phyloP scores from a whole-genome alignment of 2,329 filamentous ascomycete species.

The Phoma herbarum region DNA sequence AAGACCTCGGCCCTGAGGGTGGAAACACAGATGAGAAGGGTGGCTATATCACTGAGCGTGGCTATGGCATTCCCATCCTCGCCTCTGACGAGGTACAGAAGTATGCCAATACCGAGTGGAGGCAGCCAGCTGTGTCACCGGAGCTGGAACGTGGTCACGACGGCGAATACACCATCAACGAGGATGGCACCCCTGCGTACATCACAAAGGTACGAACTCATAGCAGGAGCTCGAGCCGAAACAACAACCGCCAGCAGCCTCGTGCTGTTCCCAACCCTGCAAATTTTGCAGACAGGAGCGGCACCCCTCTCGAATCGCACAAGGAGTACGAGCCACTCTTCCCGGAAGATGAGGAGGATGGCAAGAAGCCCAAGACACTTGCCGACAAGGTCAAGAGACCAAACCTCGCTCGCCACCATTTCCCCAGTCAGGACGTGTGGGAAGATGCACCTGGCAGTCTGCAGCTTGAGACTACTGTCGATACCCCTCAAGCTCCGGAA shows the following conservation, averaged over 20 bases:
- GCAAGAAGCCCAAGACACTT: conserved; percentile 61
- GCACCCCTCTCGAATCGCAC: conserved; percentile 82
- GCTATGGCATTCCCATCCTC: conserved; percentile 80
- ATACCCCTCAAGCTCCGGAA: conserved; percentile 74
- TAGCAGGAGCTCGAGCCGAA: conserved; percentile 56
- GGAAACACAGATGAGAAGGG: conserved; percentile 58
- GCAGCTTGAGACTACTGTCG: conserved; percentile 79
- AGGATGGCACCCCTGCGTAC: conserved; percentile 51
- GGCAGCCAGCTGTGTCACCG: conserved; percentile 85
- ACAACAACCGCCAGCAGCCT: conserved; percentile 68
- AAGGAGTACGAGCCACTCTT: conserved; percentile 97
- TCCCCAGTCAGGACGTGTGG: conserved; percentile 97
- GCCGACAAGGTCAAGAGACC: conserved; percentile 65
- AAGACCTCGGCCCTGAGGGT: conserved; percentile 59
- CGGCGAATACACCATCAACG: conserved; percentile 61
- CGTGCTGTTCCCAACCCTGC: conserved; percentile 40
- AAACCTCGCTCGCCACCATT: conserved; percentile 66
- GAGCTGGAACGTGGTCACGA: conserved; percentile 64
- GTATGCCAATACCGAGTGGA: conserved; percentile 70
- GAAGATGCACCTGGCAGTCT: conserved; percentile 92
- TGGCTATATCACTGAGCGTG: conserved; percentile 65
- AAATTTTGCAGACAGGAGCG: conserved; percentile 60
- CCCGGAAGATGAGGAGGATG: conserved; percentile 73
- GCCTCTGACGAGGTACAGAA: conserved; percentile 88
- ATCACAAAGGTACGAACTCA: conserved; percentile 63